Base-by-base conservation (phyloP, 163 green algal genomes). In the Scenedesmus sp. region DNA sequence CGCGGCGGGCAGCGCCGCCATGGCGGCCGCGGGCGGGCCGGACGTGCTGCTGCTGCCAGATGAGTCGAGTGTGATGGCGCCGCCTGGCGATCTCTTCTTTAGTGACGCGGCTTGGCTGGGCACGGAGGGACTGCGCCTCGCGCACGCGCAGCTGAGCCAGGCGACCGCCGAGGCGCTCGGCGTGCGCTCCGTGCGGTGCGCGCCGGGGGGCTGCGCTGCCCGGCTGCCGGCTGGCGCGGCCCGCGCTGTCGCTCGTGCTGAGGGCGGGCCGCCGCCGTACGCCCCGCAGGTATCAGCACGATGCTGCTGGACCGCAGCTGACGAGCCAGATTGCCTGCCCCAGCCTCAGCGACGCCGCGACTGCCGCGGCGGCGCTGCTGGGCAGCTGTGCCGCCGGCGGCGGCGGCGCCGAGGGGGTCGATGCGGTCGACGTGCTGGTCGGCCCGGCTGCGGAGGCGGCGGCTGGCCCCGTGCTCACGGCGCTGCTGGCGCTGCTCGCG, bases 71-170 rank as follows among this genome's bases (percentile, higher is more conserved):
- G 58, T 89, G 1, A 85, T 94, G 75, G 81, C 73, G 6, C 63
- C 79, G 1, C 72, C 85, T n/a, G 20, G 29, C 13, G 78, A 90
- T 72, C 76, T 94, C 48, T 83, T 86, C 48, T 92, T 91, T 66
- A 92, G 94, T 54, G 91, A 95, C 62, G 91, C 91, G n/a, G 63
- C 80, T 0, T 94, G 89, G 85, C 62, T 88, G 29, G 57, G 39
- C 18, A 53, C 47, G 17, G 48, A 44, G 22, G 71, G 66, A 18
- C 29, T 80, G 60, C 72, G 78, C 29, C 53, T 92, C 48, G 84
- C 87, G 47, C 87, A 93, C 67, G 64, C 74, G 0, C 83, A 73
- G 44, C 66, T 95, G n/a, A 60, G 65, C 2, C 69, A 87, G 42
- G 62, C 44, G 7, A 81, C 85, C 0, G 91, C 91, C 18, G 87